Base-by-base conservation (phyloP, 805 yeast species). In the Jamesozyma rosinii region DNA sequence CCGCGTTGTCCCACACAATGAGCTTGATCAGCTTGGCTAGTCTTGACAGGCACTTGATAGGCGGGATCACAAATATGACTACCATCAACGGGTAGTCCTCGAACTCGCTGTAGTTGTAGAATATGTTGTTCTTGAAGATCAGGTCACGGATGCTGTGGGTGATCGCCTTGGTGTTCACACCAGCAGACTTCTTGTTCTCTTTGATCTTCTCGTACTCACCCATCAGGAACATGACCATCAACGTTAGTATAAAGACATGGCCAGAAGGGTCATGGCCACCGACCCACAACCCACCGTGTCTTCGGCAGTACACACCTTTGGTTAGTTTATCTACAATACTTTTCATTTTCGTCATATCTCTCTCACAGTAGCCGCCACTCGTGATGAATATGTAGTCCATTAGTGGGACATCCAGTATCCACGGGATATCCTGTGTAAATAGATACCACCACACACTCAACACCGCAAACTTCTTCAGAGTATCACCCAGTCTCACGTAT, bases 181-280 rank as follows among this genome's bases (percentile, higher is more conserved):
- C 10, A 24, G 6, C 29, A 6, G 6, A 8, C 29, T 24, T 14
- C 14, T 11, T 31, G 6, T 13, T 6, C 34, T 13, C 6, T 5
- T 13, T 5, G 5, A 31, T 6, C 34, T 31, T 31, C 13, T 31
- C 34, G n/a, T 31, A 57, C 57, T 89, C 96, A 44, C 77, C 77
- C 55, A 83, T 68, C 49, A 90, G 55, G 44, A 83, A 74, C 63
- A 58, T 58, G 4, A 56, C 46, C 66, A 62, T 61, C 30, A 59
- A 26, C 5, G 63, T 60, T 10, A 90, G 66, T 35, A 92, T 60
- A 53, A 89, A 92, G 1, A 86, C 81, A 58, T 92, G 98, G 0
- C 98, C 98, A 47, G 90, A 81, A 4, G 97, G 95, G 65, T 92
- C 98, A 58, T 87, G 95, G 0, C 98, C 98, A 0, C 95, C 87